Evolutionary conservation across 1,139 yeast genomes (phyloP).

Genomic region (Nadsonia starkeyi-henricii): DNA sequence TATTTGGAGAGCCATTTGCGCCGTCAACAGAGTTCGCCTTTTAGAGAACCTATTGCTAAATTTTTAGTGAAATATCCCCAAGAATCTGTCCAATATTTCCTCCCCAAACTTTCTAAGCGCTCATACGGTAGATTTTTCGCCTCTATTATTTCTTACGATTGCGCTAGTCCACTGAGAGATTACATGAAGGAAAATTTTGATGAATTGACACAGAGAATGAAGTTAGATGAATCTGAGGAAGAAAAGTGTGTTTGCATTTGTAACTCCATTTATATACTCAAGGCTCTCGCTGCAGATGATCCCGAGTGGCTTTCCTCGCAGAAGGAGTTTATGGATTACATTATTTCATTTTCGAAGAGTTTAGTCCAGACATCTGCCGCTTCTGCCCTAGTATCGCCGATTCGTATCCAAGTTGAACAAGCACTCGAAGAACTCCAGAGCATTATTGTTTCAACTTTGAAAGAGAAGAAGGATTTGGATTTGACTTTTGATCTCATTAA

Average conservation of each 20-base stretch:
- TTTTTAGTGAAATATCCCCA: constrained; percentile 73
- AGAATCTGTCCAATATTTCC: constrained; percentile 60
- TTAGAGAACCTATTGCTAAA: constrained; percentile 80
- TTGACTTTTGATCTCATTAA: constrained; percentile 37
- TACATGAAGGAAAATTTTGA: constrained; percentile 40
- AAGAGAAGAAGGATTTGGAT: constrained; percentile 24
- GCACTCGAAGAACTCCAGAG: constrained; percentile 47
- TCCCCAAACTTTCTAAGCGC: constrained; percentile 51
- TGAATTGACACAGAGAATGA: constrained; percentile 22
- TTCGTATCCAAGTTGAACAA: constrained; percentile 64
- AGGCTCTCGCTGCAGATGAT: constrained; percentile 40
- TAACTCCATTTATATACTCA: constrained; percentile 53
- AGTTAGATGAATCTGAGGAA: constrained; percentile 38
- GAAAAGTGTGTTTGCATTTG: constrained; percentile 50
- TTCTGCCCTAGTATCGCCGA: constrained; percentile 40
- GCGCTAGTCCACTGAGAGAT: constrained; percentile 43
- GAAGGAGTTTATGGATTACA: constrained; percentile 33
- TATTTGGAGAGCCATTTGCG: constrained; percentile 73
- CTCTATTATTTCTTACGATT: constrained; percentile 44
- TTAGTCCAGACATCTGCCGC: constrained; percentile 31
- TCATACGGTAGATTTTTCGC: constrained; percentile 52
- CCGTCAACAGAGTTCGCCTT: constrained; percentile 78
- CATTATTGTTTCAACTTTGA: constrained; percentile 38
- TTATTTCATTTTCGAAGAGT: constrained; percentile 32
- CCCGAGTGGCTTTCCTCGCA: constrained; percentile 49